Base-by-base conservation (phyloP, 2,329 filamentous ascomycete species). In the Cryphonectria nitschkei region DNA sequence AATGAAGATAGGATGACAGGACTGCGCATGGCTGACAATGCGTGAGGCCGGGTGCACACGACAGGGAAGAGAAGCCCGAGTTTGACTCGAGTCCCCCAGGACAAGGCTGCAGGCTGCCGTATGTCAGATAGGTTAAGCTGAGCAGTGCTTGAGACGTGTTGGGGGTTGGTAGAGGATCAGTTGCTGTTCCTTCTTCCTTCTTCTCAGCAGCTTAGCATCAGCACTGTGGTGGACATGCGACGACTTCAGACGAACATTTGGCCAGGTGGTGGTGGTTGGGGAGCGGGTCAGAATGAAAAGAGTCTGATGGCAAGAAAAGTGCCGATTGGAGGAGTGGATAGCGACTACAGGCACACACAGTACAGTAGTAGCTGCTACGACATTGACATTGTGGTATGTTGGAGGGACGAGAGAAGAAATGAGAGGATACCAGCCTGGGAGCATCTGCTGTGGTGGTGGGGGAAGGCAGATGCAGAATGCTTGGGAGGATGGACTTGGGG, bases 11-110 rank as follows among this genome's bases (percentile, higher is more conserved):
- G 39, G 67, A 65, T 26, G 37, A 61, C 56, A 54, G 60, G n/a
- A 62, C 39, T 58, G 71, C 50, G 66, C 71, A 69, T 71, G 69
- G 71, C 66, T 67, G 71, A 71, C 68, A 43, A 66, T 50, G 69
- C 62, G 39, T 54, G 62, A 68, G 34, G 50, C 46, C 14, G 60
- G 19, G 22, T 50, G 65, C 50, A 66, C 29, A 66, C 29, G 46
- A 54, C 22, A 69, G 70, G 43, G 62, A 39, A 63, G 46, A 56
- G 16, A 37, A 39, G 26, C 63, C 14, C 5, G 50, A 32, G n/a
- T 29, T 5, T 26, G 61, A 5, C 37, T 29, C n/a, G 39, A 46
- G 61, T 52, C 50, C 8, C 22, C 63, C 29, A 65, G 16, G 43
- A 19, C 63, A 29, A 65, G 63, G 63, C 63, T 65, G 63, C 16